phyloP scores from a whole-genome alignment of 768 basidiomycete species.

The Omphalotus guepiniiformis region DNA sequence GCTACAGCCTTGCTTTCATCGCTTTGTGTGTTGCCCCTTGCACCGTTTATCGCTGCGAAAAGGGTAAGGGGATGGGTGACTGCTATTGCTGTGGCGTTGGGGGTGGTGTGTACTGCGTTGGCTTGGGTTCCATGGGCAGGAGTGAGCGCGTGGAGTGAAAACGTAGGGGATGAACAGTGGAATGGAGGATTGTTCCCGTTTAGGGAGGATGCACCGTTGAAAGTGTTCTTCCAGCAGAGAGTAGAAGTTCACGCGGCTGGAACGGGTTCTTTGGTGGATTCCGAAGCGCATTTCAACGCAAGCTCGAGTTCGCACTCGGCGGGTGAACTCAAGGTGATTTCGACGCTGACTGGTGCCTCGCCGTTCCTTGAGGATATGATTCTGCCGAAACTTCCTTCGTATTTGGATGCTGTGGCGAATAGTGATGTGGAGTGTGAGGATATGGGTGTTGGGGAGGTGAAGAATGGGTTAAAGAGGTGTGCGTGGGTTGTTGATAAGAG shows the following conservation, averaged over 20 bases:
- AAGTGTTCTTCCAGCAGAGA: constrained; percentile 66
- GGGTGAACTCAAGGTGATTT: constrained; percentile 28
- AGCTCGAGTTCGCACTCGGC: constrained; percentile 19
- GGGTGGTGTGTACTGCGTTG: constrained; percentile 1
- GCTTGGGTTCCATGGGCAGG: constrained; percentile 23
- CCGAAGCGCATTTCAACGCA: constrained; percentile 11
- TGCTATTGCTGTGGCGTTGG: background rate
- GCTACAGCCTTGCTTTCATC: constrained; percentile 35
- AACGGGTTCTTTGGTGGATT: too few relatives aligned
- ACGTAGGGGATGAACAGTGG: too few relatives aligned
- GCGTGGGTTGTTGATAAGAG: constrained; percentile 32
- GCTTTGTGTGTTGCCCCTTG: constrained; percentile 53
- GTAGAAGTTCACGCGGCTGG: constrained; percentile 35
- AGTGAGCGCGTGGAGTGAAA: background rate
- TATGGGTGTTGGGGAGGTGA: constrained; percentile 7
- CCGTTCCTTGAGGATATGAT: constrained; percentile 40
- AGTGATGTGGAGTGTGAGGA: background rate
- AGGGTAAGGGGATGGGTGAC: constrained; percentile 1
- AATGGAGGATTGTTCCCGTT: constrained; percentile 51
- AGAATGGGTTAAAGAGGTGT: constrained; percentile 42
- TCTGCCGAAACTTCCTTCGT: constrained; percentile 49
- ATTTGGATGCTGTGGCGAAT: constrained; percentile 10
- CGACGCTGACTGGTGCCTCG: constrained; percentile 41
- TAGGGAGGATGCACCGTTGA: constrained; percentile 54
- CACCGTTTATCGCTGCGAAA: constrained; percentile 44